These are phyloP conservation scores for Cutaneotrichosporon daszewskae DNA, from an alignment of 1,284 basidiomycete genomes.

Conservation along the genomic window DNA sequence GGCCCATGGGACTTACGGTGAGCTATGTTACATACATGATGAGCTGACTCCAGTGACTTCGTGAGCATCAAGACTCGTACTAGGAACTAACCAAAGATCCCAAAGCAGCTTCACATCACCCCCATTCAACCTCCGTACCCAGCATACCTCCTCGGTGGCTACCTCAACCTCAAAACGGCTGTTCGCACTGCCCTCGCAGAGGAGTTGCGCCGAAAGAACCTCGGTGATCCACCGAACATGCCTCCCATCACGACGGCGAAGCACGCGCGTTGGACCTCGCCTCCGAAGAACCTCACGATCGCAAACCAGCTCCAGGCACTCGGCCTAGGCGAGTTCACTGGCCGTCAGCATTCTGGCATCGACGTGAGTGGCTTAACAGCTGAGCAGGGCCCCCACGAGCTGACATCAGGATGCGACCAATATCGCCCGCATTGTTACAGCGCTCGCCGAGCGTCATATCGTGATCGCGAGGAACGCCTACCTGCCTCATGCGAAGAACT, in stretches of 20 bases:
- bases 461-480: conserved; percentile 65
- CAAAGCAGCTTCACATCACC: conserved; percentile 46
- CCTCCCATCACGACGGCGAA: conserved; percentile 24
- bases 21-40: conserved; percentile 5
- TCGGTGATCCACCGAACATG: conserved; percentile 23
- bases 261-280: background rate
- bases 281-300: conserved; percentile 31
- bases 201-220: background rate
- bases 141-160: conserved; percentile 37
- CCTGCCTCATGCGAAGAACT: conserved; percentile 55
- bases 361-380: conserved; percentile 59
- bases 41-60: conserved; percentile 30
- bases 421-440: conserved; percentile 67
- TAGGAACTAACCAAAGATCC: conserved; percentile 26
- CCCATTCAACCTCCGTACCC: conserved; percentile 34
- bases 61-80: conserved; percentile 15
- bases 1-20: conserved; percentile 48
- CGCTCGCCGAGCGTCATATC: conserved; percentile 63
- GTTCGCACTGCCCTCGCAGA: conserved; percentile 37
- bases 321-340: conserved; percentile 58
- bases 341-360: conserved; percentile 77
- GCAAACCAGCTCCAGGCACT: conserved; percentile 42
- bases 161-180: conserved; percentile 45
- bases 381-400: background rate
- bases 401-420: conserved; percentile 71